Base-by-base conservation (phyloP, 495 filamentous ascomycete genomes). In the Aspergillus asperescens region DNA sequence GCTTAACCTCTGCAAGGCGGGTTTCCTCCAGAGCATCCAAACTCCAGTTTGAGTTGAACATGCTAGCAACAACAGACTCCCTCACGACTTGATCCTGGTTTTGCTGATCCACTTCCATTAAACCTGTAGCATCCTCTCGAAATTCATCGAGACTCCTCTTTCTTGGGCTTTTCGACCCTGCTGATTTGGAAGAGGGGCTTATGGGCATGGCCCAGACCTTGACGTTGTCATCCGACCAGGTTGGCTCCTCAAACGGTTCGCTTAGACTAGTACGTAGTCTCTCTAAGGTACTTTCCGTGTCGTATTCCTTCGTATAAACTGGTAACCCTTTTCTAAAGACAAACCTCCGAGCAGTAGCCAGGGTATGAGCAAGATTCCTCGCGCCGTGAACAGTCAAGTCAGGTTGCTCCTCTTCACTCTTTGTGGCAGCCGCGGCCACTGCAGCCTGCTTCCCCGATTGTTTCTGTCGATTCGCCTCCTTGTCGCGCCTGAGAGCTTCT, bases 241-340 rank as follows among this genome's bases (percentile, higher is more conserved):
- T 81, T 0, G 90, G 89, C 23, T 67, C 63, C 54, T 72, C 68
- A 32, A 63, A 68, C 10, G 70, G 62, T 55, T 75, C 70, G 31
- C 63, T 59, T 48, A 53, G 25, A 12, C 44, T 52, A 34, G 22
- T 48, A 25, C 41, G 48, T 18, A 37, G 37, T 25, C 48, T 38
- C 48, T 59, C 67, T 6, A 48, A 52, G 18, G 64, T 42, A 46
- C 61, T 72, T 37, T 77, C 75, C 18, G 69, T 50, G 31, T 71
- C 72, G 49, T 87, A 75, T 66, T 97, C 93, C 40, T 76, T 74
- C 20, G 81, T 76, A 18, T 62, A 68, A 1, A 96, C 35, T 1
- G 90, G 89, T 62, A 92, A 77, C 0, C 85, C 83, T 61, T 85
- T 88, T 22, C 93, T 76, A 62, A 97, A 92, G n/a, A 98, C 78